Percentiles rank a stretch among this genome's conserved stretches.
Conservation (phyloP, 2,329 filamentous ascomycete species). For the Thielaviopsis musarum region DNA sequence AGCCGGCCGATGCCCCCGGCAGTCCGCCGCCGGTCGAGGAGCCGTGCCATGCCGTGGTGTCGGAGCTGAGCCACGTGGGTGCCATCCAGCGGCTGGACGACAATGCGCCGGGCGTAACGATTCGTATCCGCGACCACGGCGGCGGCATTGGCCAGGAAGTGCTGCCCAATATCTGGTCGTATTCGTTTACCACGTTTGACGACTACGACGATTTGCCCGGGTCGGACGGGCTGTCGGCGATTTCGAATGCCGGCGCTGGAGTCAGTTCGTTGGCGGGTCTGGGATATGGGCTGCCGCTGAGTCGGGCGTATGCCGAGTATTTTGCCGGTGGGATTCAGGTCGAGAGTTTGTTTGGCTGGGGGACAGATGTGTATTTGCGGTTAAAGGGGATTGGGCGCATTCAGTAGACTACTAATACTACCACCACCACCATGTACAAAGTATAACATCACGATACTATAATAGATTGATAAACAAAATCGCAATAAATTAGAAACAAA, state of each 20-base stretch:
- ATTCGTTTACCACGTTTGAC: slow-evolving; percentile 90
- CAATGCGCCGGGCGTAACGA: slow-evolving; percentile 71
- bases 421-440: too few species aligned
- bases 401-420: slow-evolving; percentile 19
- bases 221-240: slow-evolving; percentile 42
- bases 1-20: slow-evolving; percentile 24
- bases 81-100: slow-evolving; percentile 42
- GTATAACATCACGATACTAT: too few species aligned
- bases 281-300: slow-evolving; percentile 81
- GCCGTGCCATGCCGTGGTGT: not conserved
- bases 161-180: slow-evolving; percentile 81
- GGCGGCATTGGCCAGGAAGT: slow-evolving; percentile 80
- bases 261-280: slow-evolving; percentile 78
- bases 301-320: slow-evolving; percentile 90
- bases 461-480: not conserved
- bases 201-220: slow-evolving; percentile 29
- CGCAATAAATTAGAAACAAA: not conserved
- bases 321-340: slow-evolving; percentile 90
- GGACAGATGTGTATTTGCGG: slow-evolving; percentile 50
- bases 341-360: slow-evolving; percentile 95
- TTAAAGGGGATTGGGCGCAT: slow-evolving; percentile 46
- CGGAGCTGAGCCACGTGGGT: slow-evolving; percentile 6
- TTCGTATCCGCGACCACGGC: slow-evolving; percentile 88
- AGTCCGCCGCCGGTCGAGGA: slow-evolving; percentile 11
- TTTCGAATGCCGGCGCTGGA: slow-evolving; percentile 55